Conservation (phyloP, 2,329 filamentous ascomycete species). For the Juglanconis sp. region DNA sequence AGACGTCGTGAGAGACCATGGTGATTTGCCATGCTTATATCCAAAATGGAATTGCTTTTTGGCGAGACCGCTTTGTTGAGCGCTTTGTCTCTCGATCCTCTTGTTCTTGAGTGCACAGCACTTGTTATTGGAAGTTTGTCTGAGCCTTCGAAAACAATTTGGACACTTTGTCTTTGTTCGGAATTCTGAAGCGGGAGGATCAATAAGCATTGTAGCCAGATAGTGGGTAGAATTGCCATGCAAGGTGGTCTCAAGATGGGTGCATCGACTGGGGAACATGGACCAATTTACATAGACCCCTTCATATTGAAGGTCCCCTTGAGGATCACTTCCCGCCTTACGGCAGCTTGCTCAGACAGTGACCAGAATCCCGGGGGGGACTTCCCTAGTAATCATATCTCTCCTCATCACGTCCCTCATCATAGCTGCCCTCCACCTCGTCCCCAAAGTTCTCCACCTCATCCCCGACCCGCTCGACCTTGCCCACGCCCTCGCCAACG, state of each 20-base stretch:
- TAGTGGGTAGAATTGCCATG: no score
- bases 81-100: background rate
- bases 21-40: background rate
- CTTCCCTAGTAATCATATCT: conserved; percentile 8
- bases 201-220: no score
- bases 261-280: no score
- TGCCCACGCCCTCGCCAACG: conserved; percentile 8
- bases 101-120: background rate
- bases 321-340: no score
- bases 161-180: no score
- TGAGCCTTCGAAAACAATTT: no score
- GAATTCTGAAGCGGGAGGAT: no score
- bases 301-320: no score
- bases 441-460: conserved; percentile 1
- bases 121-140: background rate
- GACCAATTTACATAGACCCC: no score
- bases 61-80: background rate
- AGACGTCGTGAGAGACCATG: background rate
- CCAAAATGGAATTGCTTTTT: no score
- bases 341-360: background rate
- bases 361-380: background rate
- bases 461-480: conserved; percentile 12
- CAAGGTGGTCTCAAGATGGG: no score
- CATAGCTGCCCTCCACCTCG: conserved; percentile 9
- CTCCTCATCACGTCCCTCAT: conserved; percentile 13